These are phyloP conservation scores for Phaseolus lunatus DNA, from an alignment of 306 rosid species.

Conservation along the genomic window DNA sequence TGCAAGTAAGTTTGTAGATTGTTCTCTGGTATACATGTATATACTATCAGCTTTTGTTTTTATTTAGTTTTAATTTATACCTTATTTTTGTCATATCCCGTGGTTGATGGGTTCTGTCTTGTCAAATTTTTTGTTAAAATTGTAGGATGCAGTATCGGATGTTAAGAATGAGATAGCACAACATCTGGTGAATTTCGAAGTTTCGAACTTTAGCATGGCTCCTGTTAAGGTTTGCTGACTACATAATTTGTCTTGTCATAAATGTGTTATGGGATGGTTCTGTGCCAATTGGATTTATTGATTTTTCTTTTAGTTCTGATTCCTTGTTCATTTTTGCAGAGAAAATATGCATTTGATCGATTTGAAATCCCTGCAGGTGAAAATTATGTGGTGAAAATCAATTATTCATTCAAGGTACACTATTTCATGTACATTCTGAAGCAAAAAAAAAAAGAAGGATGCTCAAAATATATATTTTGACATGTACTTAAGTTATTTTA, in stretches of 20 bases:
- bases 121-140: conserved; percentile 26
- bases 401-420: conserved; percentile 87
- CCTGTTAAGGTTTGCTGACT: conserved; percentile 83
- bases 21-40: conserved; percentile 19
- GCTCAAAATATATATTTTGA: conserved; percentile 20
- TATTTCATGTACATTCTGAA: conserved; percentile 36
- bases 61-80: conserved; percentile 32
- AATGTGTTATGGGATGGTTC: conserved; percentile 26
- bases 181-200: conserved; percentile 69
- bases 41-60: conserved; percentile 11
- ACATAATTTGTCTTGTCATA: conserved; percentile 27
- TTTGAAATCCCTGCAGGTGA: conserved; percentile 85
- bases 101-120: conserved; percentile 30
- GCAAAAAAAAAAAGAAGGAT: conserved; percentile 9
- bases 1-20: conserved; percentile 62
- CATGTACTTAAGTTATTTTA: conserved; percentile 1
- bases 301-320: conserved; percentile 20
- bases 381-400: conserved; percentile 83
- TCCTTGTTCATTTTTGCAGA: conserved; percentile 59
- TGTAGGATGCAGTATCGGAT: conserved; percentile 72
- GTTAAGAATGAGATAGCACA: conserved; percentile 76
- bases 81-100: conserved; percentile 22
- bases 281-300: conserved; percentile 17
- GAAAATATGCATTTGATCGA: conserved; percentile 91
- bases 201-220: conserved; percentile 76